Base-by-base conservation (phyloP, 129 eudicot species). In the Heracleum sosnowskyi region DNA sequence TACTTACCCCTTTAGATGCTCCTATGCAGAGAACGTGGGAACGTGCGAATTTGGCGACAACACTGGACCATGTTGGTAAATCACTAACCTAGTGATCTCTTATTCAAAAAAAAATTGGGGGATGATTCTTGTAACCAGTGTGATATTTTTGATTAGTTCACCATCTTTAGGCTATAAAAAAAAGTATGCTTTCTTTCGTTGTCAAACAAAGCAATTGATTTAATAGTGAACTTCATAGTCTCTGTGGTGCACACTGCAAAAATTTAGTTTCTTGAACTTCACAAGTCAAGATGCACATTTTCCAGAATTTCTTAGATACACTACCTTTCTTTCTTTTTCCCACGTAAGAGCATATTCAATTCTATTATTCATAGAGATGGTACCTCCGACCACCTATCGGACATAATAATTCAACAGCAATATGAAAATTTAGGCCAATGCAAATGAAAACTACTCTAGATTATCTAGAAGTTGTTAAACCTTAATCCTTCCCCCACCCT, bases 21-120 rank as follows among this genome's bases (percentile, higher is more conserved):
- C 47, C 40, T 44, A 64, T 76, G 55, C 97, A 95, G 99, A 92
- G 99, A 83, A 96, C 97, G 33, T 96, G 97, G 97, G 99, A 96
- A 83, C 88, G 99, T 84, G 94, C 97, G 53, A 96, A 89, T 74
- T 46, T 91, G 87, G 99, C 97, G 1, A 79, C 89, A 26, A 84
- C 92, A 69, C 82, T 96, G 92, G 95, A 92, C 79, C 90, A 86
- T 78, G 91, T 96, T 82, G 97, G 99, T 95, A 87, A 53, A 83
- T 74, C 22, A 44, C 26, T 7, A 5, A 20, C 45, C 26, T 20
- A 76, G 62, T 49, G 20, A 37, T 22, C 74, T 36, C 5, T 26
- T 16, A 0, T 44, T 37, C 2, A 28, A 11, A 11, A 16, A 44
- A 7, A 1, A 11, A 5, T 39, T 18, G 44, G 28, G 7, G 77